Evolutionary conservation across 257 asterid species (phyloP), one percentile per base, ranked within the genome.

Genomic region (Gardenia jasminoides): DNA sequence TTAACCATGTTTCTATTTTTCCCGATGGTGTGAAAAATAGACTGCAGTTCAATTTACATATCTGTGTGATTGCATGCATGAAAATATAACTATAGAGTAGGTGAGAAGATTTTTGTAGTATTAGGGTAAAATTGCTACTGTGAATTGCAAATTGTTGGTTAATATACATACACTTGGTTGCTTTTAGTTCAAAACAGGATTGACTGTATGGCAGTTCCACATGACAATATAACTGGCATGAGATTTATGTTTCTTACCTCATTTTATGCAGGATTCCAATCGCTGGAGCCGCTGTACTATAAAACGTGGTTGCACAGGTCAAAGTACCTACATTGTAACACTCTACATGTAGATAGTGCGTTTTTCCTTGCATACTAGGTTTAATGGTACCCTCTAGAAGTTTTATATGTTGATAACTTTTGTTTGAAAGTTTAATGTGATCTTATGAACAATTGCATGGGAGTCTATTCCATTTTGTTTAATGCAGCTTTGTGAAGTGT

Each of bases 251-350:
- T 61, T 83, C 41, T 69, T 78, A 39, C 48, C 74, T 79, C 69
- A 52, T 72, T 50, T 81, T 73, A 36, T 85, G 87, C 88, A 96
- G 99, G 98, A 78, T 93, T 96, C 80, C 97, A 87, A 71, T 86
- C 92, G 75, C 94, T 88, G 56, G 87, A 84, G 84, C 86, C 78
- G 80, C 82, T 87, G 86, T 94, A 94, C 84, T 91, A 85, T 64
- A 87, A 80, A 81, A 88, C 97, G 69, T 95, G 99, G 99, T 86
- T 95, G 80, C 99, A 93, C 86, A 92, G 99, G 99, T 93, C 80
- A 84, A 85, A 71, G 30, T 68, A 30, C 31, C 24, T 65, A 20
- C 58, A 6, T 70, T 26, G 20, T 56, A 56, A 52, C 22, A 17
- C 8, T 19, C 6, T 56, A 17, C 6, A 19, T 56, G 22, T 56